Evolutionary conservation across 495 filamentous ascomycete species (phyloP).

Genomic region (Aspergillus heteromorphus): DNA sequence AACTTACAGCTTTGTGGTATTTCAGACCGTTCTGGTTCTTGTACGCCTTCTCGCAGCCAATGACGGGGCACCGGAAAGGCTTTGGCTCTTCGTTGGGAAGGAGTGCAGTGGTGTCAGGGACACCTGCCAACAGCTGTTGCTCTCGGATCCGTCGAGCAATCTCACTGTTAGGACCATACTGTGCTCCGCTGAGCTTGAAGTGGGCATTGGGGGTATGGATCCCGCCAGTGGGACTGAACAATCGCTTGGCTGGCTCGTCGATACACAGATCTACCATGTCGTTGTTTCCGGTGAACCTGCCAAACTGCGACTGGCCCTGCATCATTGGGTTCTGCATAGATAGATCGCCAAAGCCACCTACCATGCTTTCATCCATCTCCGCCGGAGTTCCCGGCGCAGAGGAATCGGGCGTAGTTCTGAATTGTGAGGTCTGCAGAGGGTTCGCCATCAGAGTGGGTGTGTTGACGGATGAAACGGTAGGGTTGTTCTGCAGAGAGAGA

Average conservation of each 20-base stretch:
- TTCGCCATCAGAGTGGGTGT: conserved; percentile 77
- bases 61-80: conserved; percentile 94
- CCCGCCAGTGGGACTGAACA: conserved; percentile 81
- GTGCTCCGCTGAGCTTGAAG: conserved; percentile 65
- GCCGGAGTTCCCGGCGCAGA: conserved; percentile 70
- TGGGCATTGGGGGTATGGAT: conserved; percentile 62
- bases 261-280: conserved; percentile 74
- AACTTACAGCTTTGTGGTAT: conserved; percentile 66
- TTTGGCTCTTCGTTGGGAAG: conserved; percentile 73
- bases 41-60: conserved; percentile 98
- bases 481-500: conserved; percentile 77
- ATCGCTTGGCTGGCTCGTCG: conserved; percentile 88
- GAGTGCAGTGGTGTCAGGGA: conserved; percentile 47
- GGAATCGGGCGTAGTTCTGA: conserved; percentile 64
- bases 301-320: conserved; percentile 48
- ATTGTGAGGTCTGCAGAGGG: conserved; percentile 58
- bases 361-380: conserved; percentile 56
- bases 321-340: conserved; percentile 56
- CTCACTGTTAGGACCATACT: conserved; percentile 70
- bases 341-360: conserved; percentile 45
- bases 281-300: conserved; percentile 39
- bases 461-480: conserved; percentile 96
- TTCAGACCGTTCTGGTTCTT: conserved; percentile 99
- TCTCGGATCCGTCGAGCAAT: conserved; percentile 63
- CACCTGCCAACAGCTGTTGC: conserved; percentile 67